phyloP scores from a whole-genome alignment of 176 grass and related monocot genomes.

The Ensete glaucum region DNA sequence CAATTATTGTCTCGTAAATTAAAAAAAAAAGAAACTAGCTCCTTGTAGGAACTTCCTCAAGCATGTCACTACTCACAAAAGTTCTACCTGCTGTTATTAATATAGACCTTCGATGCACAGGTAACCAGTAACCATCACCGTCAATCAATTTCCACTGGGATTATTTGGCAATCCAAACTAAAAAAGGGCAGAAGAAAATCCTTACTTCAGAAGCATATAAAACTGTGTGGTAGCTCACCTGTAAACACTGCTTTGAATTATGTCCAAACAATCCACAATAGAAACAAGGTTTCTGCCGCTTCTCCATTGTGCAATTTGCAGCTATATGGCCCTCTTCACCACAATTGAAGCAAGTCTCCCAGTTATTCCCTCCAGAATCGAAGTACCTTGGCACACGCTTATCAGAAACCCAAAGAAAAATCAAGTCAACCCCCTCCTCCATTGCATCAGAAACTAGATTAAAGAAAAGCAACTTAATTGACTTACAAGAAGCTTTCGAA shows the following conservation, averaged over 20 bases:
- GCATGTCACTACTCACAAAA: no score
- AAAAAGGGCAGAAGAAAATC: conserved; percentile 17
- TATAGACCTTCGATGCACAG: background rate
- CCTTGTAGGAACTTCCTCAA: no score
- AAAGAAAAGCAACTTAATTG: conserved; percentile 11
- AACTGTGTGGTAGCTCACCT: conserved; percentile 52
- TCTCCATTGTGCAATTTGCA: conserved; percentile 68
- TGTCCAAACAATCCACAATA: conserved; percentile 86
- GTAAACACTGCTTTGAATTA: conserved; percentile 62
- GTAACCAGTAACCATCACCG: background rate
- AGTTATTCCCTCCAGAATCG: conserved; percentile 52
- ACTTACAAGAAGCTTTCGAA: conserved; percentile 97
- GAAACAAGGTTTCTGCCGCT: conserved; percentile 78
- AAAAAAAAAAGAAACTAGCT: no score
- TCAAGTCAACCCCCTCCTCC: background rate
- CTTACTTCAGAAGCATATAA: conserved; percentile 15
- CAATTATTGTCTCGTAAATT: no score
- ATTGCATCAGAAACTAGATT: background rate
- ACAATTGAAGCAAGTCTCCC: conserved; percentile 82
- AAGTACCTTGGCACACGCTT: conserved; percentile 90
- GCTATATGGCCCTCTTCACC: conserved; percentile 78
- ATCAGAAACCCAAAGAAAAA: conserved; percentile 18
- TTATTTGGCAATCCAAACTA: conserved; percentile 13
- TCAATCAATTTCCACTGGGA: conserved; percentile 10
- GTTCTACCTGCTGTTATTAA: background rate